These are phyloP conservation scores for Astrephomene gubernaculifera DNA, from an alignment of 139 green algal species.

Conservation along the genomic window DNA sequence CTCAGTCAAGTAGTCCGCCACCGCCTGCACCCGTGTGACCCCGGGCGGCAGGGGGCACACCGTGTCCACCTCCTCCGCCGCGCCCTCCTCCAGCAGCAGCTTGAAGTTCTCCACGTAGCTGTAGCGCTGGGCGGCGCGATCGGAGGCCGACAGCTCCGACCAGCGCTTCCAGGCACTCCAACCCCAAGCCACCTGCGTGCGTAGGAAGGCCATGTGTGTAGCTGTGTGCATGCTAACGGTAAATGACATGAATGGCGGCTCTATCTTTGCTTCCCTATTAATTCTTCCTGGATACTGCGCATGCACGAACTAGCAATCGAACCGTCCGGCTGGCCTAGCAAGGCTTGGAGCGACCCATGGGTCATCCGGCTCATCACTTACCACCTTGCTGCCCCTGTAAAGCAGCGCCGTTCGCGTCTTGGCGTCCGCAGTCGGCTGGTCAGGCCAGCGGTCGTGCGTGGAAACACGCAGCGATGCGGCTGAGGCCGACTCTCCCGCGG, in stretches of 20 bases:
- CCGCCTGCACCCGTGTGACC: conserved; percentile 21
- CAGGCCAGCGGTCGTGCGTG: conserved; percentile 20
- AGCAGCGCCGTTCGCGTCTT: conserved; percentile 41
- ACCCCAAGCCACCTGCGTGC: conserved; percentile 32
- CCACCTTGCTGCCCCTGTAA: neutral
- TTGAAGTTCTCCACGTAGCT: conserved; percentile 37
- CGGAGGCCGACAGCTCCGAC: neutral
- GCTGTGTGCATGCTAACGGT: too few species aligned
- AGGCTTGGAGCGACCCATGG: conserved; percentile 21
- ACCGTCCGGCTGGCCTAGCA: too few species aligned
- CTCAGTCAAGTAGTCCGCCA: conserved; percentile 26
- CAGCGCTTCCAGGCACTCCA: conserved; percentile 32
- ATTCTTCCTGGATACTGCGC: too few species aligned
- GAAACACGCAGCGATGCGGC: neutral
- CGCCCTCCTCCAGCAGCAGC: conserved; percentile 31
- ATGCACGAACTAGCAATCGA: too few species aligned
- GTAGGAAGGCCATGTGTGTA: too few species aligned
- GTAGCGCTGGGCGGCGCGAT: neutral
- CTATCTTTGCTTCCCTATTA: too few species aligned
- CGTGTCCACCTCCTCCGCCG: conserved; percentile 12
- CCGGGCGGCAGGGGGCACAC: conserved; percentile 27
- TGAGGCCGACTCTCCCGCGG: neutral
- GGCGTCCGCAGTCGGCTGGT: conserved; percentile 15
- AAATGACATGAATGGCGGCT: neutral
- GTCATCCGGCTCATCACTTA: neutral